A percentile compares a stretch with the other conserved stretches of the same genome.
phyloP scores from a whole-genome alignment of 495 filamentous ascomycete genomes.

The Rusavskia elegans region DNA sequence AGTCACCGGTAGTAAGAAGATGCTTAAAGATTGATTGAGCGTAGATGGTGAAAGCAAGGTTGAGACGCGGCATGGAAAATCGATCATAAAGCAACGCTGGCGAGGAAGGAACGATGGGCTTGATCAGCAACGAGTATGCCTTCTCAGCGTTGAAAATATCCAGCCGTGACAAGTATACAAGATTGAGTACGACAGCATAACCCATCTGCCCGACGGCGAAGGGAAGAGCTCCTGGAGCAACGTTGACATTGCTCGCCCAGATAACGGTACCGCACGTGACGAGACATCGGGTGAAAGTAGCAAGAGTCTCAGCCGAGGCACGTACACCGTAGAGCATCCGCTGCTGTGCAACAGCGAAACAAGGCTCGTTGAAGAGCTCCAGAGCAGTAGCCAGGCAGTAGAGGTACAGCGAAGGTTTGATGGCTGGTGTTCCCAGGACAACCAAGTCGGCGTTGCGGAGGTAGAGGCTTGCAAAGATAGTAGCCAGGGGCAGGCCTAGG shows the following conservation, averaged over 20 bases:
- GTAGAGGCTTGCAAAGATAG: constrained; percentile 49
- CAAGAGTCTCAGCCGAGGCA: constrained; percentile 61
- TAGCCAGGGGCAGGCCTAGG: constrained; percentile 49
- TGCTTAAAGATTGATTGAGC: constrained; percentile 84
- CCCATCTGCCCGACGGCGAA: constrained; percentile 79
- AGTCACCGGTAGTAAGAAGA: constrained; percentile 84
- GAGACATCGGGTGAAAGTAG: constrained; percentile 60
- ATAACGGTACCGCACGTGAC: constrained; percentile 50
- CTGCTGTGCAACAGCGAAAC: constrained; percentile 69
- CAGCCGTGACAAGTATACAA: constrained; percentile 45
- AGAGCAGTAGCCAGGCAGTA: constrained; percentile 62
- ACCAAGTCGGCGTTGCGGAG: constrained; percentile 36
- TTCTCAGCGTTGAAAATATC: constrained; percentile 23
- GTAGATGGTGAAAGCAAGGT: constrained; percentile 60
- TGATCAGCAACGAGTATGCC: constrained; percentile 42
- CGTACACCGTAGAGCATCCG: constrained; percentile 63
- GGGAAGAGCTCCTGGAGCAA: constrained; percentile 57
- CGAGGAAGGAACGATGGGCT: constrained; percentile 23
- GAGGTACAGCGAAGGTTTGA: constrained; percentile 43
- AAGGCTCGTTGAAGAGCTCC: constrained; percentile 71
- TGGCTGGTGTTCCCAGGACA: constrained; percentile 40
- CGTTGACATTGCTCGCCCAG: constrained; percentile 30
- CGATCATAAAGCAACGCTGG: constrained; percentile 38
- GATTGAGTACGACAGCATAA: constrained; percentile 52
- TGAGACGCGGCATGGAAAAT: constrained; percentile 50